Conservation (phyloP, 768 basidiomycete species). For the Boletus rex-veris region DNA sequence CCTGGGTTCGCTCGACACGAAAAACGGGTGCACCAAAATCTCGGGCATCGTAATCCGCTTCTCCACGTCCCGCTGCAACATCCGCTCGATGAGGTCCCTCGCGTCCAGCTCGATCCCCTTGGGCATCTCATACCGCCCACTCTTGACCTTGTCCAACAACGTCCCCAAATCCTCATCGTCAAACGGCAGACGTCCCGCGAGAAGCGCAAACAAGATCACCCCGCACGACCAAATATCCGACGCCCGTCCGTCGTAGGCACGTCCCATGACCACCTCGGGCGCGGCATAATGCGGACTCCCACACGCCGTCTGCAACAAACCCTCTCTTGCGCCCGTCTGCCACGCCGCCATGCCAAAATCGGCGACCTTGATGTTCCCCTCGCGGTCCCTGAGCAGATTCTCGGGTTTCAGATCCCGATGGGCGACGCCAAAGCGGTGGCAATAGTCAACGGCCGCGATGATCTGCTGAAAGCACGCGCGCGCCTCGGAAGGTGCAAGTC, state of each 20-base stretch:
- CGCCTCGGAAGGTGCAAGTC: slow-evolving; percentile 67
- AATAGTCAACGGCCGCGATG: slow-evolving; percentile 87
- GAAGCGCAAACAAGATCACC: slow-evolving; percentile 86
- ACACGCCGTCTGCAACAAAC: slow-evolving; percentile 76
- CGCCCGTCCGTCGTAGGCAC: slow-evolving; percentile 79
- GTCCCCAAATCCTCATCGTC: slow-evolving; percentile 80
- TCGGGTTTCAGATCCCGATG: slow-evolving; percentile 95
- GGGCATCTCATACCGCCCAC: slow-evolving; percentile 74
- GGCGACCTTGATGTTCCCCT: slow-evolving; percentile 89
- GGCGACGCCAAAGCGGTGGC: slow-evolving; percentile 90
- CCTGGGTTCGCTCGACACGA: slow-evolving; percentile 51
- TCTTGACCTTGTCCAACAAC: slow-evolving; percentile 78
- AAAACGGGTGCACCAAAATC: slow-evolving; percentile 80
- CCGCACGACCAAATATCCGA: slow-evolving; percentile 98
- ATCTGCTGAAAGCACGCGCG: slow-evolving; percentile 91
- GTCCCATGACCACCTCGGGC: slow-evolving; percentile 84
- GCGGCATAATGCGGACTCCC: slow-evolving; percentile 95
- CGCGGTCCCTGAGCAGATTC: slow-evolving; percentile 80
- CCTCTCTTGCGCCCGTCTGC: slow-evolving; percentile 59
- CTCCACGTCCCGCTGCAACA: slow-evolving; percentile 74
- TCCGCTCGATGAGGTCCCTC: slow-evolving; percentile 70
- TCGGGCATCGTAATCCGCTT: slow-evolving; percentile 80
- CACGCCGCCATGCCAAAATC: slow-evolving; percentile 98
- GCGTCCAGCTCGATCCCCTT: slow-evolving; percentile 63
- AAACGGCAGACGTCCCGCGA: slow-evolving; percentile 86